These are phyloP conservation scores for Chlamydomonas reinhardtii DNA, from an alignment of 163 green algal species.

Conservation along the genomic window DNA sequence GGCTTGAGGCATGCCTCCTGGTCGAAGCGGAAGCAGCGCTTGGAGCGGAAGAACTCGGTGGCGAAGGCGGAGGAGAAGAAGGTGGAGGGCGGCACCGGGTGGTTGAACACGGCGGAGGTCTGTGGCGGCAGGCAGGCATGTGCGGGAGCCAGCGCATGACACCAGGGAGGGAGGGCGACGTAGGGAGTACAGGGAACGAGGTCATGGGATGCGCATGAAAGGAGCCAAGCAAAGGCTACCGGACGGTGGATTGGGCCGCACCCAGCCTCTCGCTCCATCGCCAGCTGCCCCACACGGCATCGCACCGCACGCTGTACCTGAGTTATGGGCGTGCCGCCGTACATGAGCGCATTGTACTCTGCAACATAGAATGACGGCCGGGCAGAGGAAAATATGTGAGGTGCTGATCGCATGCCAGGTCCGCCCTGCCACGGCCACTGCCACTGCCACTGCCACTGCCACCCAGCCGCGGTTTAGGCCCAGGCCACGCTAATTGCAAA, in stretches of 20 bases:
- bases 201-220: no score
- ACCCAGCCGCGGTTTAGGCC: no score
- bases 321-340: slow-evolving; percentile 36
- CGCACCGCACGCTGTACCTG: no score
- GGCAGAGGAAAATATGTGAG: no score
- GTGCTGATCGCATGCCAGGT: no score
- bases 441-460: no score
- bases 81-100: slow-evolving; percentile 11
- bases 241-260: neutral
- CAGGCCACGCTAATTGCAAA: no score
- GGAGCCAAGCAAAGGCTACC: neutral
- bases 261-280: no score
- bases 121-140: neutral
- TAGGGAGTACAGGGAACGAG: neutral
- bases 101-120: slow-evolving; percentile 17
- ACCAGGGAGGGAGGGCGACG: neutral
- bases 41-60: slow-evolving; percentile 15
- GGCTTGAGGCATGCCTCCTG: neutral
- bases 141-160: no score
- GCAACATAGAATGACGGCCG: no score
- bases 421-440: no score
- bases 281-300: no score
- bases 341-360: slow-evolving; percentile 43
- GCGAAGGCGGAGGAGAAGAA: slow-evolving; percentile 27
- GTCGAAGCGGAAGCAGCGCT: slow-evolving; percentile 27